These are phyloP conservation scores for Diaporthe humulicola DNA, from an alignment of 2,329 filamentous ascomycete species.

Conservation along the genomic window DNA sequence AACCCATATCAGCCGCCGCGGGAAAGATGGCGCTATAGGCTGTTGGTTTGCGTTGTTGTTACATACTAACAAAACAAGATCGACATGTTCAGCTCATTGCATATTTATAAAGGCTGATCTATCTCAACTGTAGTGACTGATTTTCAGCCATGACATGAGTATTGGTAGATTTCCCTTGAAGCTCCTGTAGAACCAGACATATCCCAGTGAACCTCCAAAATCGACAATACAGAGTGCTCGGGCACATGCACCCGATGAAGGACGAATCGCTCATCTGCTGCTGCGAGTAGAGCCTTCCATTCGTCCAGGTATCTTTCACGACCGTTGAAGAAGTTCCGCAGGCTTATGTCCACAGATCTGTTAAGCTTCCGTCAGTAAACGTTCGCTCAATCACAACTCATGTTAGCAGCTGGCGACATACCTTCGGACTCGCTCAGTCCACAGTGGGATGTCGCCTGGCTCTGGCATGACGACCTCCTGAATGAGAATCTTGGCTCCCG, in stretches of 20 bases:
- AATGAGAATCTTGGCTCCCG: neutral
- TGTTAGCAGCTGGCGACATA: neutral
- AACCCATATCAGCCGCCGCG: too few species aligned
- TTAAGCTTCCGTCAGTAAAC: neutral
- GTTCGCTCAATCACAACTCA: neutral
- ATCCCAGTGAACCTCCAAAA: slow-evolving; percentile 11
- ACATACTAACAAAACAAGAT: too few species aligned
- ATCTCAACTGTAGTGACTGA: too few species aligned
- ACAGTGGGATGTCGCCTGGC: neutral
- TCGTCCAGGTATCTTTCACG: slow-evolving; percentile 5
- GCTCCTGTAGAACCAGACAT: too few species aligned
- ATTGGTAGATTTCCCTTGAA: too few species aligned
- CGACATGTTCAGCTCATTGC: too few species aligned
- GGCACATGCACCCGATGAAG: neutral
- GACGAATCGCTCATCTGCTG: neutral
- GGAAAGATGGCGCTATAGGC: too few species aligned
- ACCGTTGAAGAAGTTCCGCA: neutral
- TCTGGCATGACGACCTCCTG: neutral
- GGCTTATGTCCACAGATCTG: slow-evolving; percentile 2
- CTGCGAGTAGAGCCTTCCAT: slow-evolving; percentile 2
- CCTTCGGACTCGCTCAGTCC: neutral
- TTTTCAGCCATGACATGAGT: too few species aligned
- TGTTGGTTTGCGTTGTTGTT: too few species aligned
- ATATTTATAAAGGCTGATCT: too few species aligned
- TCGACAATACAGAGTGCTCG: neutral